Evolutionary conservation across 331 rosid genomes (phyloP).

Genomic region (Arachis monticola): DNA sequence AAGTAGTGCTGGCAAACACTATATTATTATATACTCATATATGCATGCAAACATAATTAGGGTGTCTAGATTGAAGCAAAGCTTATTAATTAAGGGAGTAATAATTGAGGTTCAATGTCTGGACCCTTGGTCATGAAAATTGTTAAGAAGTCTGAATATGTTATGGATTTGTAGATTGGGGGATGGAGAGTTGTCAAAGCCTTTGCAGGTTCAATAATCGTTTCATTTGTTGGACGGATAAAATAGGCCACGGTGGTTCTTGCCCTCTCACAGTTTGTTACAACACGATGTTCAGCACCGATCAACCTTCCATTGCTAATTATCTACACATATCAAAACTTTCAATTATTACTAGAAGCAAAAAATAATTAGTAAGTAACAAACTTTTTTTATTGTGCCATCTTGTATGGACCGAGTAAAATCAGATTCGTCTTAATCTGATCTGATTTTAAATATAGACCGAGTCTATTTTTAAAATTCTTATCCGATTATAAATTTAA

Average conservation of each 20-base stretch:
- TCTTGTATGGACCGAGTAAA: no score
- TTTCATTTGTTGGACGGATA: constrained; percentile 52
- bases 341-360: no score
- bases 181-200: constrained; percentile 31
- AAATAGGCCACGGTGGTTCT: constrained; percentile 63
- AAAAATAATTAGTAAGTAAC: no score
- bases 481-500: no score
- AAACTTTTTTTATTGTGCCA: no score
- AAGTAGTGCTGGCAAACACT: neutral
- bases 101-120: constrained; percentile 29
- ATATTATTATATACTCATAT: neutral
- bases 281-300: constrained; percentile 62
- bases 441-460: no score
- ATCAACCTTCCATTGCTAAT: constrained; percentile 63
- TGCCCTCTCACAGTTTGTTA: constrained; percentile 44
- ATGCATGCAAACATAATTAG: neutral
- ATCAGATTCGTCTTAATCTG: no score
- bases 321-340: constrained; percentile 36
- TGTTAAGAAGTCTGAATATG: constrained; percentile 39
- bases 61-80: neutral
- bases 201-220: constrained; percentile 55
- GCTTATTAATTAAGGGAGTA: neutral
- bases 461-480: no score
- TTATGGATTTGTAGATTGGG: constrained; percentile 38
- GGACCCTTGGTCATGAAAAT: constrained; percentile 35